A percentile compares a stretch with the other conserved stretches of the same genome.
Conservation (phyloP, 1,284 basidiomycete species). For the Irpex rosettiformis region DNA sequence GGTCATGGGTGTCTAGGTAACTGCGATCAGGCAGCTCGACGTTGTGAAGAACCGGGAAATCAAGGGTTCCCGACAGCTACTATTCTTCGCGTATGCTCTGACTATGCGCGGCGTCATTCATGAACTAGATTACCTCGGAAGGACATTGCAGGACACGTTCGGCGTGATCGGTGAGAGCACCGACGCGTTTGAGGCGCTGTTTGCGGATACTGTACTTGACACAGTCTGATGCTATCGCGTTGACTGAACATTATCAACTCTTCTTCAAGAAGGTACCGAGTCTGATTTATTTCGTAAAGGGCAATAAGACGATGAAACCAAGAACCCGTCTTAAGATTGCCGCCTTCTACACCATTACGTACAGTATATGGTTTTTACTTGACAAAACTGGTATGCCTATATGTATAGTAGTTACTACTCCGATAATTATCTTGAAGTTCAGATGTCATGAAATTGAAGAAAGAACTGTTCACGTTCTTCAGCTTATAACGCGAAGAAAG, state of each 20-base stretch:
- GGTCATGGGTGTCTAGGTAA: constrained; percentile 44
- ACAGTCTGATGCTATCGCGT: neutral
- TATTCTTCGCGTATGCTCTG: constrained; percentile 93
- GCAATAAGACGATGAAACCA: no score
- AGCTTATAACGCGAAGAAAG: no score
- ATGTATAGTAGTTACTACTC: no score
- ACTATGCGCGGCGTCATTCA: constrained; percentile 91
- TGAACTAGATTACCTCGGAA: constrained; percentile 79
- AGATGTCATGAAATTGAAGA: no score
- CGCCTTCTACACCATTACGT: no score
- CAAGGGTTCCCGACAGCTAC: constrained; percentile 75
- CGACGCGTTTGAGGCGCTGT: constrained; percentile 33
- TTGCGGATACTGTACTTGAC: constrained; percentile 21
- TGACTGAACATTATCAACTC: no score
- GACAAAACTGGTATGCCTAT: no score
- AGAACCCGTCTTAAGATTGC: no score
- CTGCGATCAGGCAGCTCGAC: constrained; percentile 80
- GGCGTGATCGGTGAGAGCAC: constrained; percentile 74
- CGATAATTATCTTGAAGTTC: no score
- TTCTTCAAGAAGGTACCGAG: neutral
- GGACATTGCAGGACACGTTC: constrained; percentile 80
- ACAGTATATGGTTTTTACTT: no score
- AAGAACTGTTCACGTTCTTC: no score
- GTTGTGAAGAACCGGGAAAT: constrained; percentile 77
- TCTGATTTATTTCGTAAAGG: no score